These are phyloP conservation scores for Geosmithia flava DNA, from an alignment of 2,329 filamentous ascomycete genomes.

Conservation along the genomic window DNA sequence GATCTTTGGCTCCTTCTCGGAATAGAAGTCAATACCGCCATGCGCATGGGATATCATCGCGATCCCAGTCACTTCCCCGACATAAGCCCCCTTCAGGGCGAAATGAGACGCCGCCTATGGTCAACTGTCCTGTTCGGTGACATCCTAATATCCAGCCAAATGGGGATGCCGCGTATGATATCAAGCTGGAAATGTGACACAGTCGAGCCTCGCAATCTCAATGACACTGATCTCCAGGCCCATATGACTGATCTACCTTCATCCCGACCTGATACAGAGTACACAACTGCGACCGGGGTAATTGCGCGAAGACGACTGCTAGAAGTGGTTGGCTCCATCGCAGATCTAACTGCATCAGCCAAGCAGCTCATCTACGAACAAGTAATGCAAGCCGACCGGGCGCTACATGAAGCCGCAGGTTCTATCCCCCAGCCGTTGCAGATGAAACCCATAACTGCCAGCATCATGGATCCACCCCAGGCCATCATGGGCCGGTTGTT, in stretches of 20 bases:
- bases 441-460: slow-evolving; percentile 21
- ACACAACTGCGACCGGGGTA: slow-evolving; percentile 24
- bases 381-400: slow-evolving; percentile 16
- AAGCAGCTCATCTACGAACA: slow-evolving; percentile 13
- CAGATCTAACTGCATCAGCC: slow-evolving; percentile 2
- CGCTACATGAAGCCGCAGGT: slow-evolving; percentile 15
- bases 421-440: slow-evolving; percentile 17
- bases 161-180: slow-evolving; percentile 30
- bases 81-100: slow-evolving; percentile 27
- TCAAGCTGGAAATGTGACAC: slow-evolving; percentile 24
- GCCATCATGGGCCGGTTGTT: slow-evolving; percentile 14
- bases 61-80: slow-evolving; percentile 26
- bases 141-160: slow-evolving; percentile 24
- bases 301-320: slow-evolving; percentile 13
- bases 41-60: slow-evolving; percentile 26
- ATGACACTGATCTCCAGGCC: slow-evolving; percentile 27
- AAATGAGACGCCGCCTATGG: slow-evolving; percentile 32
- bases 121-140: slow-evolving; percentile 26
- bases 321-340: slow-evolving; percentile 9
- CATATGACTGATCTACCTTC: slow-evolving; percentile 19
- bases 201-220: slow-evolving; percentile 26
- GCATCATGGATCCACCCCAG: slow-evolving; percentile 17
- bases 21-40: slow-evolving; percentile 17
- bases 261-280: slow-evolving; percentile 22
- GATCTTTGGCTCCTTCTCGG: slow-evolving; percentile 21